Evolutionary conservation across 2,329 filamentous ascomycete genomes (phyloP).

Genomic region (Claviceps arundinis): DNA sequence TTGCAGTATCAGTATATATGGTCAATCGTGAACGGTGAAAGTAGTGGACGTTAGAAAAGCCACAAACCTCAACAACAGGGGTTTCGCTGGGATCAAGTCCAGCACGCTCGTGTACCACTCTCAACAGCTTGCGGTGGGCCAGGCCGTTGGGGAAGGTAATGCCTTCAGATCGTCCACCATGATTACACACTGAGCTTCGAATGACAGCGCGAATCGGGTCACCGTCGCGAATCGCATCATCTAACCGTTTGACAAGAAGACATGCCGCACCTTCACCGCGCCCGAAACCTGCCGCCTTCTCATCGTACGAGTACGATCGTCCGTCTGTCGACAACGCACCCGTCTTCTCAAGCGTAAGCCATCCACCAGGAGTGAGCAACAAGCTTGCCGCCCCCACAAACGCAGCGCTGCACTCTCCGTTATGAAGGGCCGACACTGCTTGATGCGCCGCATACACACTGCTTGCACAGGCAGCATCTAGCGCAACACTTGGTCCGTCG

Average conservation of each 20-base stretch:
- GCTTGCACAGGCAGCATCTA: conserved; percentile 27
- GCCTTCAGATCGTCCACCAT: conserved; percentile 4
- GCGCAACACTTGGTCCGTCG: conserved; percentile 13
- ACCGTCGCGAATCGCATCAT: conserved; percentile 27
- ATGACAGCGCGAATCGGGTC: conserved; percentile 21
- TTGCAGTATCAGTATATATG: neutral
- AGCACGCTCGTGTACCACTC: conserved; percentile 18
- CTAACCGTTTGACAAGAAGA: conserved; percentile 29
- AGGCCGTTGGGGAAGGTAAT: conserved; percentile 5
- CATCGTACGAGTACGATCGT: conserved; percentile 21
- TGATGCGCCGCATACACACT: conserved; percentile 21
- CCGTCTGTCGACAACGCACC: conserved; percentile 15
- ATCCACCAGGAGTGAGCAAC: conserved; percentile 7
- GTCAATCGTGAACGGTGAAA: too few species aligned
- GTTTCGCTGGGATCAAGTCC: conserved; percentile 13
- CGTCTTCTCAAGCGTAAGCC: conserved; percentile 4
- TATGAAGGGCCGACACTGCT: conserved; percentile 8
- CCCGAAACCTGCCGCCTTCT: conserved; percentile 29
- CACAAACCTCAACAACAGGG: conserved; percentile 6
- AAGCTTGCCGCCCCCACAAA: conserved; percentile 10
- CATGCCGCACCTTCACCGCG: conserved; percentile 30
- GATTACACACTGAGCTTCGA: conserved; percentile 5
- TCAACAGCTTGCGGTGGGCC: conserved; percentile 20
- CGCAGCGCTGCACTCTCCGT: conserved; percentile 6
- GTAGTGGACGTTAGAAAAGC: neutral